Conservation (phyloP, 2,329 filamentous ascomycete species). For the Fusarium cyanostomum region DNA sequence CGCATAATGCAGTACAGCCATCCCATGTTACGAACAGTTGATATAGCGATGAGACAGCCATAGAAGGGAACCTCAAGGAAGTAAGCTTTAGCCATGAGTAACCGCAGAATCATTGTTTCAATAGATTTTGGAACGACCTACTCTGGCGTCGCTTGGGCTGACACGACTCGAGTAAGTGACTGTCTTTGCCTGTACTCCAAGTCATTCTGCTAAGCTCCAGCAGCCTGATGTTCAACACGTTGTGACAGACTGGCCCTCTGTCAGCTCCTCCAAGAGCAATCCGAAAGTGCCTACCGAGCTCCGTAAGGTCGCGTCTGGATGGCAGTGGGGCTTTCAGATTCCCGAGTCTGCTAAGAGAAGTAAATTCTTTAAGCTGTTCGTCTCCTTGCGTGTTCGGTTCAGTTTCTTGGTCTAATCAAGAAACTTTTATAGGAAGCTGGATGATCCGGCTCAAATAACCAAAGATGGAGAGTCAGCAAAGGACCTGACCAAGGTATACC, state of each 20-base stretch:
- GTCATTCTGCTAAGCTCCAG: constrained; percentile 35
- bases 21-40: constrained; percentile 29
- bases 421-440: constrained; percentile 45
- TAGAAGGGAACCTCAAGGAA: constrained; percentile 21
- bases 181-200: constrained; percentile 1
- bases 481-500: constrained; percentile 53
- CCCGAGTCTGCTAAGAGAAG: constrained; percentile 52
- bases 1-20: constrained; percentile 15
- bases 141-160: constrained; percentile 63
- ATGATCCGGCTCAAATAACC: constrained; percentile 45
- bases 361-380: constrained; percentile 61
- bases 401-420: constrained; percentile 21
- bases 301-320: constrained; percentile 51
- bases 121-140: constrained; percentile 68
- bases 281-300: constrained; percentile 61
- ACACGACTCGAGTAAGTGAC: constrained; percentile 51
- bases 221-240: constrained; percentile 53
- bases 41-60: constrained; percentile 34
- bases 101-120: constrained; percentile 59
- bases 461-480: constrained; percentile 49
- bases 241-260: constrained; percentile 57
- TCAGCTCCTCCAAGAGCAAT: constrained; percentile 46
- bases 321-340: constrained; percentile 63
- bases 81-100: constrained; percentile 42
- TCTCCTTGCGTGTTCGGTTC: constrained; percentile 12